phyloP scores from a whole-genome alignment of 2,329 filamentous ascomycete genomes.

The Penicillium sp. region DNA sequence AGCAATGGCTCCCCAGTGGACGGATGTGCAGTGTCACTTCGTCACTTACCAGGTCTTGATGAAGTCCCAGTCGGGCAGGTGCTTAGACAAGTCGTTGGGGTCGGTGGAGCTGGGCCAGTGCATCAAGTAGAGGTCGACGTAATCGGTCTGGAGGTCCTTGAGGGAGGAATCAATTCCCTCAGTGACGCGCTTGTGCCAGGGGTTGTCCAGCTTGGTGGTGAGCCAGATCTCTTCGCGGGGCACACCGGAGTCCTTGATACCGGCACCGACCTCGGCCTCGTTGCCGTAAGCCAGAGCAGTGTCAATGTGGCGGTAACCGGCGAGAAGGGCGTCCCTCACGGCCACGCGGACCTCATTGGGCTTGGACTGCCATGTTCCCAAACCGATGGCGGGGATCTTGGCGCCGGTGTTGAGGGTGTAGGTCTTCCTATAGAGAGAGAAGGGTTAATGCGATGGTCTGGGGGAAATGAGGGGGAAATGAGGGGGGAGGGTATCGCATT shows the following conservation, averaged over 20 bases:
- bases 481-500: background rate
- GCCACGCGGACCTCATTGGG: constrained; percentile 51
- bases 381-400: constrained; percentile 49
- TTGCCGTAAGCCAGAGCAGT: constrained; percentile 57
- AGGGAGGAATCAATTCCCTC: constrained; percentile 62
- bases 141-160: constrained; percentile 62
- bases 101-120: constrained; percentile 62
- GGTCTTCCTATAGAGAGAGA: constrained; percentile 25
- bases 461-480: too few relatives aligned
- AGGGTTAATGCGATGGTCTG: background rate
- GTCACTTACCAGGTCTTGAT: constrained; percentile 62
- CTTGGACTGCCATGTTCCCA: constrained; percentile 56
- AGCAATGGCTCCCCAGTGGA: background rate
- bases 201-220: constrained; percentile 68
- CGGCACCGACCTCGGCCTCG: constrained; percentile 64
- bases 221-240: constrained; percentile 66
- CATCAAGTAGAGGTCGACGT: constrained; percentile 71
- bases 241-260: constrained; percentile 64
- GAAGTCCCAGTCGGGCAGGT: constrained; percentile 75
- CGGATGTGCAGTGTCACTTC: background rate
- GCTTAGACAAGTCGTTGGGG: constrained; percentile 53
- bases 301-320: constrained; percentile 57
- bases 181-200: constrained; percentile 60
- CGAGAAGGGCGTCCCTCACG: constrained; percentile 48
- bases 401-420: constrained; percentile 50